Evolutionary conservation across 2,329 filamentous ascomycete genomes (phyloP).

Genomic region (Mycosphaerella sp.): DNA sequence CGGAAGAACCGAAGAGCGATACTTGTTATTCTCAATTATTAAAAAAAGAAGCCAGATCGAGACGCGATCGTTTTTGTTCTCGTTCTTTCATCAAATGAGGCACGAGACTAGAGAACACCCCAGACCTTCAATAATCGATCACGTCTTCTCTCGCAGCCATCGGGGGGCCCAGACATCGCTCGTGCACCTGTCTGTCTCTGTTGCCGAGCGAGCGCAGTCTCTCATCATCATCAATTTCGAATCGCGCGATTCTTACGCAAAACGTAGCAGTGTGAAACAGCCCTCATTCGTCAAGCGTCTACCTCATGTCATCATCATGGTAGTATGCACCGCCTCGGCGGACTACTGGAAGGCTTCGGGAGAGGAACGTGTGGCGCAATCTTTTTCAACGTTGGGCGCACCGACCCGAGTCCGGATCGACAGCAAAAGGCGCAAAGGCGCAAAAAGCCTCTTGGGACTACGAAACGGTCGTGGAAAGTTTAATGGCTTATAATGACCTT

Average conservation of each 20-base stretch:
- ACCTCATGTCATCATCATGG: not conserved
- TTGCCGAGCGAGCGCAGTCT: not conserved
- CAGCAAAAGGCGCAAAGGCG: not conserved
- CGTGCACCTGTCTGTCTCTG: no score
- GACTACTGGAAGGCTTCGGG: not conserved
- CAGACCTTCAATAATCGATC: no score
- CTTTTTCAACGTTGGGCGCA: slow-evolving; percentile 1
- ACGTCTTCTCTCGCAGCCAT: no score
- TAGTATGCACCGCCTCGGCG: not conserved
- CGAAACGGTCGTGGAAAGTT: slow-evolving; percentile 8
- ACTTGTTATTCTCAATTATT: no score
- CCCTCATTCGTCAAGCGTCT: not conserved
- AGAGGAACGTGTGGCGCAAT: not conserved
- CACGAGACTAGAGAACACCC: no score
- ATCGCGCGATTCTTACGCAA: not conserved
- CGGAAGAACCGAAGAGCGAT: no score
- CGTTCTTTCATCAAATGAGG: no score
- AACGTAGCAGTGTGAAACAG: slow-evolving; percentile 7
- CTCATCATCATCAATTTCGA: no score
- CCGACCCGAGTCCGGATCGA: slow-evolving; percentile 15
- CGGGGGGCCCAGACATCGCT: no score
- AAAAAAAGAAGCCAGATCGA: no score
- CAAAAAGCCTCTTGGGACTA: slow-evolving; percentile 4
- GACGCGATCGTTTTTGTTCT: no score
- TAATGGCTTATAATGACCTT: not conserved